These are phyloP conservation scores for Talaromyces sp. DNA, from an alignment of 2,329 filamentous ascomycete species.

Conservation along the genomic window DNA sequence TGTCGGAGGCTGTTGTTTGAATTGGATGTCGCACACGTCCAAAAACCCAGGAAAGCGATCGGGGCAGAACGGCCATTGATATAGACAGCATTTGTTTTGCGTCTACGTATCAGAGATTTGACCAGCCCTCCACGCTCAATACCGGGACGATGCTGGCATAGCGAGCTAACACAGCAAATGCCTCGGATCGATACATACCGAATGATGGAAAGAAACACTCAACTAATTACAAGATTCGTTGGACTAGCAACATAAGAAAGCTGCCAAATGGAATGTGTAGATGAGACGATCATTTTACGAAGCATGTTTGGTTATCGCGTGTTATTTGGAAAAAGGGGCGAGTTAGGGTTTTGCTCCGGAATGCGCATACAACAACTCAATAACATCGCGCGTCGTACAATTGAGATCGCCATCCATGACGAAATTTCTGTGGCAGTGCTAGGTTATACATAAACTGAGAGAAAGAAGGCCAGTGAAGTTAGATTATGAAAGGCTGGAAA, in stretches of 20 bases:
- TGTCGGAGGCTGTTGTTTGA: not conserved
- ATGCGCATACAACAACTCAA: constrained; percentile 4
- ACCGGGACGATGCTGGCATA: constrained; percentile 10
- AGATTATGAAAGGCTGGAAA: no score
- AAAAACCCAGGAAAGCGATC: not conserved
- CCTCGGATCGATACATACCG: constrained; percentile 5
- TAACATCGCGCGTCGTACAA: constrained; percentile 4
- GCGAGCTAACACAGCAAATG: not conserved
- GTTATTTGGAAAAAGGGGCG: not conserved
- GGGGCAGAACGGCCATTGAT: constrained; percentile 4
- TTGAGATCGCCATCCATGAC: not conserved
- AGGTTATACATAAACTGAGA: not conserved
- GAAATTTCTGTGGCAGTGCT: not conserved
- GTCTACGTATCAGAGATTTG: not conserved
- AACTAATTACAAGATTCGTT: constrained; percentile 4
- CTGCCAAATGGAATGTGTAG: not conserved
- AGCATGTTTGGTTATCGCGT: not conserved
- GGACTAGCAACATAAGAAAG: constrained; percentile 2
- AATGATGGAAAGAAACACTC: not conserved
- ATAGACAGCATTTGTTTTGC: not conserved
- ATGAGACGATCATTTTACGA: not conserved
- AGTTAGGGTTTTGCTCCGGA: constrained; percentile 17
- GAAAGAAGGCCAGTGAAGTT: no score
- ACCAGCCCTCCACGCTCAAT: not conserved
- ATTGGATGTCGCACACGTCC: not conserved